Conservation (phyloP, 2,329 filamentous ascomycete species). For the Xylaria multiplex region DNA sequence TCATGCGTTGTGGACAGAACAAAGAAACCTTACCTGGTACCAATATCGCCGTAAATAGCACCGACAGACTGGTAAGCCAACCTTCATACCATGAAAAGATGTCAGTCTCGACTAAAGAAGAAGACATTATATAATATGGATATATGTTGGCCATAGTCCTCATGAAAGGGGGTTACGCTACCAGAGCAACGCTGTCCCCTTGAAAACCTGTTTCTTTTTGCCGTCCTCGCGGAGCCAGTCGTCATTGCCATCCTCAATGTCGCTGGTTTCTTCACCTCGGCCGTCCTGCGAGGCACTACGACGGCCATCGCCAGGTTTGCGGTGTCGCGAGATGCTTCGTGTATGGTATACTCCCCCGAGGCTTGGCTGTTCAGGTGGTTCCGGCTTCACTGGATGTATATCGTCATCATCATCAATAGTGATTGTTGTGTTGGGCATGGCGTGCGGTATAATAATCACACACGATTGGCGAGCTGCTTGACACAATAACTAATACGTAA, state of each 20-base stretch:
- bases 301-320: constrained; percentile 35
- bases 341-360: constrained; percentile 51
- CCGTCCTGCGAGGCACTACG: constrained; percentile 43
- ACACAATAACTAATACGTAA: constrained; percentile 25
- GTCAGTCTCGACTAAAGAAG: constrained; percentile 18
- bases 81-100: constrained; percentile 47
- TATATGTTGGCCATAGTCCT: background rate
- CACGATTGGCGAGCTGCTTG: constrained; percentile 6
- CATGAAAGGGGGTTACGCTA: constrained; percentile 39
- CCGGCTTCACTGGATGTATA: constrained; percentile 41
- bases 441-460: background rate
- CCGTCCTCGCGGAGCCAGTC: constrained; percentile 49
- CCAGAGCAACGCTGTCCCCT: constrained; percentile 51
- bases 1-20: background rate
- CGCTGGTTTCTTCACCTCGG: constrained; percentile 40
- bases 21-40: constrained; percentile 52
- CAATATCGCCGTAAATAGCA: constrained; percentile 77
- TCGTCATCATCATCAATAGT: constrained; percentile 47
- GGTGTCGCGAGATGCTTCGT: constrained; percentile 45
- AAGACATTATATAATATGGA: background rate
- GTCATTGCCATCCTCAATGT: constrained; percentile 48
- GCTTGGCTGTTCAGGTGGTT: constrained; percentile 32
- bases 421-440: constrained; percentile 44
- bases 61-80: constrained; percentile 73
- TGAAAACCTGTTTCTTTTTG: constrained; percentile 52